These are phyloP conservation scores for Pistacia vera DNA, from an alignment of 345 rosid genomes.

Conservation along the genomic window DNA sequence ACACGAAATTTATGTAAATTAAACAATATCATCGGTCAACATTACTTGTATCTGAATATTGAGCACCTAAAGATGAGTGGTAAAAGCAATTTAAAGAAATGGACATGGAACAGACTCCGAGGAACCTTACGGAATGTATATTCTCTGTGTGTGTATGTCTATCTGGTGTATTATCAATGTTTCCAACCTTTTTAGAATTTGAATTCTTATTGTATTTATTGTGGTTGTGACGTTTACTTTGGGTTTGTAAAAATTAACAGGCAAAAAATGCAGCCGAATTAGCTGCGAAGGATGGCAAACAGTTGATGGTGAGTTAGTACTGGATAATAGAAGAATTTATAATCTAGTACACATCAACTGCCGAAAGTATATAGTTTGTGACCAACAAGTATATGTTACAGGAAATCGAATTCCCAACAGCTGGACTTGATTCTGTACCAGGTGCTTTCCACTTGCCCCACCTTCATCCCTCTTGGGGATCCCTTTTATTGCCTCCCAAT, in stretches of 20 bases:
- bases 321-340: constrained; percentile 15
- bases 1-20: no score
- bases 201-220: background rate
- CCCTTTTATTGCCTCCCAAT: constrained; percentile 5
- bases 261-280: constrained; percentile 71
- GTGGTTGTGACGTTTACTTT: constrained; percentile 16
- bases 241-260: constrained; percentile 38
- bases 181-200: background rate
- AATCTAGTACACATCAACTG: background rate
- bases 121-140: background rate
- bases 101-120: background rate
- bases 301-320: constrained; percentile 69
- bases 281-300: constrained; percentile 64
- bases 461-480: background rate
- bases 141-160: background rate
- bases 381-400: constrained; percentile 40
- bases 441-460: constrained; percentile 39
- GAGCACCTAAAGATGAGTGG: constrained; percentile 4
- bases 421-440: constrained; percentile 91
- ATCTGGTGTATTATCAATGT: no score
- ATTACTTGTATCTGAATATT: no score
- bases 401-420: constrained; percentile 97
- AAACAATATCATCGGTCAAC: no score
- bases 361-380: constrained; percentile 22
- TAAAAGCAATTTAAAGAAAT: constrained; percentile 2